These are phyloP conservation scores for Pouteria glomerata DNA, from an alignment of 148 eudicot species.

Conservation along the genomic window DNA sequence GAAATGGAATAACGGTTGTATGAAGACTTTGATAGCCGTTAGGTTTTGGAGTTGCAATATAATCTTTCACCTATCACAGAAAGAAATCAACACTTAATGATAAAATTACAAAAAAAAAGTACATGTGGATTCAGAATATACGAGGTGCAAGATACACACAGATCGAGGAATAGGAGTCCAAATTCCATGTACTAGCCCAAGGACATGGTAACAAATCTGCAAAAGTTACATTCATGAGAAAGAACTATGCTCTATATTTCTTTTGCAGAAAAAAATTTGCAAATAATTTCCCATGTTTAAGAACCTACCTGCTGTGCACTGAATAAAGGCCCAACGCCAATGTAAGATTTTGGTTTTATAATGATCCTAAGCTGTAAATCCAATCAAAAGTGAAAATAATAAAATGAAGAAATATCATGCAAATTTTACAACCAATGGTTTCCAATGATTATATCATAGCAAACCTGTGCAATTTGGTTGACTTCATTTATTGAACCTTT, in stretches of 20 bases:
- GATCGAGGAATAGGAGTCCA: constrained; percentile 96
- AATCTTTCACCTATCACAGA: constrained; percentile 80
- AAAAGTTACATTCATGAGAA: constrained; percentile 19
- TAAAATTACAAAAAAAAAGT: neutral
- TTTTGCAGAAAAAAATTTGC: neutral
- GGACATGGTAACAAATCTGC: constrained; percentile 95
- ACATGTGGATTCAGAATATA: neutral
- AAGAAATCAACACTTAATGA: neutral
- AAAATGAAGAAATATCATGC: constrained; percentile 7
- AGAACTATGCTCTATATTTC: neutral
- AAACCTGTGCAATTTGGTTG: constrained; percentile 94
- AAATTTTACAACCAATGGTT: constrained; percentile 6
- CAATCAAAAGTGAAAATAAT: constrained; percentile 9
- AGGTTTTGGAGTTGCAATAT: constrained; percentile 93
- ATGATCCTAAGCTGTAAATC: constrained; percentile 68
- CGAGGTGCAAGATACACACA: constrained; percentile 43
- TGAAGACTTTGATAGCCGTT: constrained; percentile 99
- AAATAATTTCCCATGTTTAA: constrained; percentile 7
- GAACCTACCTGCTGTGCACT: constrained; percentile 76
- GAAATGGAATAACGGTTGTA: constrained; percentile 96
- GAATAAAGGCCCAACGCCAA: constrained; percentile 83
- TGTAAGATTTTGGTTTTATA: constrained; percentile 77
- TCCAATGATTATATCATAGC: constrained; percentile 18
- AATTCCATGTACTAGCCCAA: constrained; percentile 91
- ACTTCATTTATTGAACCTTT: constrained; percentile 73